A percentile compares a stretch with the other conserved stretches of the same genome.
Conservation (phyloP, 2,329 filamentous ascomycete genomes). For the Sclerotinia borealis region DNA sequence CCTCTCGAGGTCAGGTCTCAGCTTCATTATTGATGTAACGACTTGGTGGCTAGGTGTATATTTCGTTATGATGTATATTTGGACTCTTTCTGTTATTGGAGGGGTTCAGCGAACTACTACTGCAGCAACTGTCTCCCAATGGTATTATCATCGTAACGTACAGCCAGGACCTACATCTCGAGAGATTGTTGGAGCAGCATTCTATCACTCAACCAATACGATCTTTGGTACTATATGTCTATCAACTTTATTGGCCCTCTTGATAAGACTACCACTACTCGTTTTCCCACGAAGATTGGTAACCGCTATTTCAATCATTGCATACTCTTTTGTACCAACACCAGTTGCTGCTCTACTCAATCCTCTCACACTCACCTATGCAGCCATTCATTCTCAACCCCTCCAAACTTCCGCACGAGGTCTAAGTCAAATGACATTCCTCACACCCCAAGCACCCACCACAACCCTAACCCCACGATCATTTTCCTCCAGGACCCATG, state of each 20-base stretch:
- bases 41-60: conserved; percentile 94
- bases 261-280: conserved; percentile 79
- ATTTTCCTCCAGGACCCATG: conserved; percentile 40
- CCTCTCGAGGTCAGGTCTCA: conserved; percentile 54
- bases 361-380: conserved; percentile 85
- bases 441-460: conserved; percentile 66
- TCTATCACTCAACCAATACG: conserved; percentile 74
- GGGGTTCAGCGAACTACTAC: conserved; percentile 87
- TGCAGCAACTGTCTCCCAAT: conserved; percentile 92
- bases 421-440: conserved; percentile 74
- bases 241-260: conserved; percentile 72
- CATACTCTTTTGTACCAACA: conserved; percentile 76
- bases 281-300: conserved; percentile 68
- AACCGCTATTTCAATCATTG: conserved; percentile 59
- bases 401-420: conserved; percentile 72
- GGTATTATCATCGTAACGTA: conserved; percentile 94
- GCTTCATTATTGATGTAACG: conserved; percentile 76
- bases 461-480: conserved; percentile 60
- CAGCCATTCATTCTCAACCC: conserved; percentile 85
- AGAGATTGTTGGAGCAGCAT: conserved; percentile 76
- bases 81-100: conserved; percentile 82
- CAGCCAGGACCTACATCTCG: conserved; percentile 70
- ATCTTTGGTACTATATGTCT: conserved; percentile 91
- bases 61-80: conserved; percentile 92
- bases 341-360: conserved; percentile 83